Percentiles rank a stretch among this genome's conserved stretches.
Evolutionary conservation across 2,329 filamentous ascomycete genomes (phyloP).

Genomic region (Neopestalotiopsis sp.): DNA sequence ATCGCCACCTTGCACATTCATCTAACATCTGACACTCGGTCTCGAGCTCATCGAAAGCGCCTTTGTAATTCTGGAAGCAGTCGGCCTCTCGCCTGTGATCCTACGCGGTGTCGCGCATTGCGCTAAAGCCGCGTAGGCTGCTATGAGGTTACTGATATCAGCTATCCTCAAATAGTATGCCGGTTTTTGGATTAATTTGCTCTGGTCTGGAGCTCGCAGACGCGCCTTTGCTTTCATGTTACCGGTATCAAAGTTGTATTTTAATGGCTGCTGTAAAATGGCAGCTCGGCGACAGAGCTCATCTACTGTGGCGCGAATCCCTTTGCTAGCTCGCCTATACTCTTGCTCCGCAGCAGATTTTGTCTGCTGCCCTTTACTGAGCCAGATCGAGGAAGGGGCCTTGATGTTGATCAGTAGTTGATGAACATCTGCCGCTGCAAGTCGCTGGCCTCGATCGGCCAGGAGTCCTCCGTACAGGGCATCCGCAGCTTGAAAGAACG

Average conservation of each 20-base stretch:
- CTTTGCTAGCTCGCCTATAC: slow-evolving; percentile 25
- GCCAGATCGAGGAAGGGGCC: neutral
- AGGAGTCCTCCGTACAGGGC: neutral
- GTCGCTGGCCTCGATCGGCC: neutral
- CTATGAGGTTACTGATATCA: neutral
- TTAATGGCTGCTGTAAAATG: neutral
- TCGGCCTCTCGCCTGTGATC: neutral
- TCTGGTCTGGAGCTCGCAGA: neutral
- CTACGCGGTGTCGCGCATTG: neutral
- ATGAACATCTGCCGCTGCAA: neutral
- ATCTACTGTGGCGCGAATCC: slow-evolving; percentile 30
- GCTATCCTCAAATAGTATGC: neutral
- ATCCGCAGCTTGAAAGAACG: neutral
- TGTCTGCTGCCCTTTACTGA: slow-evolving; percentile 20
- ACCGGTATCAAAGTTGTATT: neutral
- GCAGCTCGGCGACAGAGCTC: slow-evolving; percentile 19
- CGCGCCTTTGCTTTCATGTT: neutral
- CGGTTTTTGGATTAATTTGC: neutral
- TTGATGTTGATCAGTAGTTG: neutral
- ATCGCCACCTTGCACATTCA: too few relatives aligned
- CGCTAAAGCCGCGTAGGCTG: neutral
- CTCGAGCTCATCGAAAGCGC: neutral
- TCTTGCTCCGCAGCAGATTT: slow-evolving; percentile 26
- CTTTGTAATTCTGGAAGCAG: neutral
- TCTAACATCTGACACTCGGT: too few relatives aligned